phyloP scores from a whole-genome alignment of 2,329 filamentous ascomycete species.

The Botryotinia calthae region DNA sequence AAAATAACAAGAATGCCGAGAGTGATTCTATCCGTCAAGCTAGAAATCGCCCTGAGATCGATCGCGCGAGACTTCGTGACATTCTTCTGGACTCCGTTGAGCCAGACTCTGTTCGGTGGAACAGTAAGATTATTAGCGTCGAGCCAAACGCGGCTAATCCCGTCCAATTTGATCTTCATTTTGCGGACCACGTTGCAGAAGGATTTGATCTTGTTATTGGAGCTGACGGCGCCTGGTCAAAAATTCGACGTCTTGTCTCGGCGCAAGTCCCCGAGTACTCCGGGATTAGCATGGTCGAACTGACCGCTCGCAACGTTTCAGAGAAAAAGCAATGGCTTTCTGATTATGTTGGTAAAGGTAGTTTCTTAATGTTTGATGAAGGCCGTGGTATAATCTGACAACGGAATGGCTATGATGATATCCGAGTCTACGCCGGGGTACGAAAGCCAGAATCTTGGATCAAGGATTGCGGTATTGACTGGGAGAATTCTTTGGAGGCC shows the following conservation, averaged over 20 bases:
- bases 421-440: slow-evolving; percentile 37
- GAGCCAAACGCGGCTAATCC: slow-evolving; percentile 12
- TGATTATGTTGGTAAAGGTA: slow-evolving; percentile 41
- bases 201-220: slow-evolving; percentile 43
- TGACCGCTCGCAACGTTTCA: slow-evolving; percentile 37
- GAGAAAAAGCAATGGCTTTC: slow-evolving; percentile 40
- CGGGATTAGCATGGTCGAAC: slow-evolving; percentile 37
- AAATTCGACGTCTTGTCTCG: slow-evolving; percentile 38
- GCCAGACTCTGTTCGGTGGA: slow-evolving; percentile 42
- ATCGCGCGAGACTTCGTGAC: slow-evolving; percentile 39
- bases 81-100: slow-evolving; percentile 40
- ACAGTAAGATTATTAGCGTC: slow-evolving; percentile 38
- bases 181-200: slow-evolving; percentile 21
- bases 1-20: slow-evolving; percentile 19
- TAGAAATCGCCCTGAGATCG: slow-evolving; percentile 42
- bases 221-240: slow-evolving; percentile 44
- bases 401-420: slow-evolving; percentile 43
- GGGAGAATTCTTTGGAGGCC: slow-evolving; percentile 22
- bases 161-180: slow-evolving; percentile 25
- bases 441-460: slow-evolving; percentile 30
- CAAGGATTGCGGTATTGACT: slow-evolving; percentile 32
- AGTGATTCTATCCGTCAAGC: slow-evolving; percentile 12
- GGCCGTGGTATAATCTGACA: slow-evolving; percentile 40
- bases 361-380: slow-evolving; percentile 38
- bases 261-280: slow-evolving; percentile 41